Conservation (phyloP, 2,329 filamentous ascomycete genomes). For the Sphaceloma murrayae region DNA sequence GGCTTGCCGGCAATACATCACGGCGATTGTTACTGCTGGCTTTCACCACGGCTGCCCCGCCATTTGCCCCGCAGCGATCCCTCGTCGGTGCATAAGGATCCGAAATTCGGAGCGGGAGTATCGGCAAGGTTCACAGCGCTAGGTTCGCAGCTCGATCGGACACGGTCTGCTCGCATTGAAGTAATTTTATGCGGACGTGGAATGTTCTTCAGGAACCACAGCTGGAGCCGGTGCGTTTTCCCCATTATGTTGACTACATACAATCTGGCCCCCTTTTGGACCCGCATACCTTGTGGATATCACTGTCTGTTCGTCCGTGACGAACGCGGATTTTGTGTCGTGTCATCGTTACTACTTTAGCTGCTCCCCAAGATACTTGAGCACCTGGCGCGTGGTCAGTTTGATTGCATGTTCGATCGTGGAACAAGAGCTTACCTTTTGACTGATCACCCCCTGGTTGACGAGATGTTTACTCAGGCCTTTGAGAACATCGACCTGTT, state of each 20-base stretch:
- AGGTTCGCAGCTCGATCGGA: too few relatives aligned
- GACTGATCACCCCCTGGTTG: conserved; percentile 50
- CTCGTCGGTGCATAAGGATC: too few relatives aligned
- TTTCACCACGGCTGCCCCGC: neutral
- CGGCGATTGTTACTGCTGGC: neutral
- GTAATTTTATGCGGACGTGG: too few relatives aligned
- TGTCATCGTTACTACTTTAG: conserved; percentile 19
- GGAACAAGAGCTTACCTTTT: conserved; percentile 35
- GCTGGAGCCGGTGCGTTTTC: too few relatives aligned
- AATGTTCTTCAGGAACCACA: too few relatives aligned
- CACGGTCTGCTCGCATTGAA: too few relatives aligned
- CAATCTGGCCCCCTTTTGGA: neutral
- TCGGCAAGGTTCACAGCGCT: too few relatives aligned
- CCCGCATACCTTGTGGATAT: conserved; percentile 4
- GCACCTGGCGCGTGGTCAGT: conserved; percentile 1
- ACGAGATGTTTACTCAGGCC: conserved; percentile 54
- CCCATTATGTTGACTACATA: too few relatives aligned
- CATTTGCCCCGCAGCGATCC: conserved; percentile 2
- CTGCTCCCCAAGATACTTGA: conserved; percentile 28
- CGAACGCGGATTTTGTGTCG: conserved; percentile 8
- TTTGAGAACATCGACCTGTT: conserved; percentile 72
- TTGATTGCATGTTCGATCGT: neutral
- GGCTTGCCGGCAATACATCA: conserved; percentile 13
- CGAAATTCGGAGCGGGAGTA: too few relatives aligned
- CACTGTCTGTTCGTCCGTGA: conserved; percentile 7